These are phyloP conservation scores for Phaffomyces antillensis DNA, from an alignment of 805 yeast genomes.

Conservation along the genomic window DNA sequence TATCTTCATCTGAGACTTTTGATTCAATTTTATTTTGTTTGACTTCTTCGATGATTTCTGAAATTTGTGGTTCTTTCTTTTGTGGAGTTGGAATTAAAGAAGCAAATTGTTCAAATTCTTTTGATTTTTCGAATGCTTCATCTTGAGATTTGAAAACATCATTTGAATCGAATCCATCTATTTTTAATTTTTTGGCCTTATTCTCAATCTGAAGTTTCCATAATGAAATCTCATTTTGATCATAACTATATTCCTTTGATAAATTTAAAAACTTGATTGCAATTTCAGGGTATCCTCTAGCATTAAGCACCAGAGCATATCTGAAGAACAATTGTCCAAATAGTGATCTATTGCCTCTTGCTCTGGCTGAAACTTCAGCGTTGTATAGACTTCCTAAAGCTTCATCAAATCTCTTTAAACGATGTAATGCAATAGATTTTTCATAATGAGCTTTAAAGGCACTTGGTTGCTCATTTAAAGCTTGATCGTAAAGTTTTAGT, in stretches of 20 bases:
- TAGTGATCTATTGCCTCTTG: constrained; percentile 34
- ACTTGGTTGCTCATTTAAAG: constrained; percentile 33
- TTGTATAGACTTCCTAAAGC: constrained; percentile 36
- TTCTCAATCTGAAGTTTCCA: constrained; percentile 17
- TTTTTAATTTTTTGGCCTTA: constrained; percentile 12
- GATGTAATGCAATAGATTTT: constrained; percentile 38
- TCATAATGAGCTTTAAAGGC: constrained; percentile 40
- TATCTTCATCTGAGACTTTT: background rate
- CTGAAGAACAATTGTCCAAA: constrained; percentile 40
- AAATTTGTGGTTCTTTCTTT: background rate
- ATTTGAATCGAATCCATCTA: constrained; percentile 6
- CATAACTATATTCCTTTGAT: constrained; percentile 33
- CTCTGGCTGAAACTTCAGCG: constrained; percentile 38
- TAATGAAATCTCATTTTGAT: constrained; percentile 17
- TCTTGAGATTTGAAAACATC: constrained; percentile 4
- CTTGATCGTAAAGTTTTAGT: constrained; percentile 28
- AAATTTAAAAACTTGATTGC: constrained; percentile 34
- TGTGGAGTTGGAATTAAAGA: background rate
- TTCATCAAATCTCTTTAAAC: constrained; percentile 32
- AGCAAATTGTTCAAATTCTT: background rate
- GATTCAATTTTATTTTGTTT: background rate
- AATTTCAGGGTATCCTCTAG: constrained; percentile 29
- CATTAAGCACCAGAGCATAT: constrained; percentile 34
- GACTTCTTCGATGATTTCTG: background rate
- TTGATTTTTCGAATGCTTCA: constrained; percentile 8